These are phyloP conservation scores for Microdochium nivale DNA, from an alignment of 2,329 filamentous ascomycete genomes.

Conservation along the genomic window DNA sequence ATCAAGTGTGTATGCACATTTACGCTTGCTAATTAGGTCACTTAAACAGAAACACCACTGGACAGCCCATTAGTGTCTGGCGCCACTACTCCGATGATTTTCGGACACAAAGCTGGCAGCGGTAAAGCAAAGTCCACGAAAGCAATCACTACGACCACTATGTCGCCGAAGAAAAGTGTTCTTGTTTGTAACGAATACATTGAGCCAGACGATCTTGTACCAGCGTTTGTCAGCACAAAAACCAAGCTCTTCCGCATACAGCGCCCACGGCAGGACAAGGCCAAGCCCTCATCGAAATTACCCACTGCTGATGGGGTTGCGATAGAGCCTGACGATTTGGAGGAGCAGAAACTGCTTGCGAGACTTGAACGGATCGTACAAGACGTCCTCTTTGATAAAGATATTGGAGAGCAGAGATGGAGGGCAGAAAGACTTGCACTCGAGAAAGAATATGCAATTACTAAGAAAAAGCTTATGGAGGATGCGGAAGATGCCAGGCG, in stretches of 20 bases:
- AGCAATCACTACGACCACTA: conserved; percentile 17
- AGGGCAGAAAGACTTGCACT: conserved; percentile 47
- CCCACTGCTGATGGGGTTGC: conserved; percentile 3
- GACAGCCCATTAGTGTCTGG: conserved; percentile 43
- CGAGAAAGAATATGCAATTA: conserved; percentile 51
- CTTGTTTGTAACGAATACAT: conserved; percentile 59
- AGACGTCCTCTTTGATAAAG: conserved; percentile 66
- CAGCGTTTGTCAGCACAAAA: conserved; percentile 70
- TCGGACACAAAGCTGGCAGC: conserved; percentile 21
- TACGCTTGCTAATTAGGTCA: background rate
- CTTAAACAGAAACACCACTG: conserved; percentile 32
- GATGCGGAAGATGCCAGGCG: conserved; percentile 18
- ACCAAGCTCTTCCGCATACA: conserved; percentile 55
- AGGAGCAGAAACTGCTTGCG: conserved; percentile 57
- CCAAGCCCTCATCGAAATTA: conserved; percentile 19
- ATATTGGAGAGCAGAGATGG: conserved; percentile 59
- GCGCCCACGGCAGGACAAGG: conserved; percentile 38
- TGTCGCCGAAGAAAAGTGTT: conserved; percentile 30
- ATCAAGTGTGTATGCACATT: too few relatives aligned
- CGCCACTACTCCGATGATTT: conserved; percentile 36
- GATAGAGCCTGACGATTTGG: conserved; percentile 27
- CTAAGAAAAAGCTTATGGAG: conserved; percentile 30
- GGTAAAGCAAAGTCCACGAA: conserved; percentile 23
- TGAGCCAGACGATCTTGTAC: conserved; percentile 66
- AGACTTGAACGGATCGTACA: conserved; percentile 72